Conservation (phyloP, 139 green algal species). For the Chlorella sp. region DNA sequence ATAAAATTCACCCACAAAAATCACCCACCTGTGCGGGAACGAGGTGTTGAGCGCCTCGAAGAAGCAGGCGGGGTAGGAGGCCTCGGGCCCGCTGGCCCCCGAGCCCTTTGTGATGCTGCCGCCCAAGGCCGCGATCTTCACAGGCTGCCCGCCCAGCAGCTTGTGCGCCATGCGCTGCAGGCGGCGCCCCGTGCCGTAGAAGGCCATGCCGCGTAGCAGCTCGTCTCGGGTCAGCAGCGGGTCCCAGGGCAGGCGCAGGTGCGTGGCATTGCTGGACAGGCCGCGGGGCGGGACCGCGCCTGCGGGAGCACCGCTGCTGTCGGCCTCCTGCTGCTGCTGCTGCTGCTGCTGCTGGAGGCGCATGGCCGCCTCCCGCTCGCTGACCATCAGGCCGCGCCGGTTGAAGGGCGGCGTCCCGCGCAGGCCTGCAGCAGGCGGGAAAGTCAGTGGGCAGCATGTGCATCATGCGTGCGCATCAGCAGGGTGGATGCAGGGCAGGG, state of each 20-base stretch:
- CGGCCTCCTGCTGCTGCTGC: too few relatives aligned
- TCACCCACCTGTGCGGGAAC: conserved; percentile 23
- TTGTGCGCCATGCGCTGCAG: conserved; percentile 1
- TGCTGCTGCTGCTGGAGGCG: too few relatives aligned
- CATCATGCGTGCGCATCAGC: too few relatives aligned
- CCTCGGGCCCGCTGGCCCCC: neutral
- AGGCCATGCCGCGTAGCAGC: neutral
- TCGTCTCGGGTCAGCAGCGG: conserved; percentile 4
- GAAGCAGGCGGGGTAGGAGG: conserved; percentile 5
- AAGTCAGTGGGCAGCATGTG: too few relatives aligned
- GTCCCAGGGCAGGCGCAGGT: conserved; percentile 2
- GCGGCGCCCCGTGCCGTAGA: neutral
- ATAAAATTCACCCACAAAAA: neutral
- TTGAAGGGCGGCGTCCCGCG: too few relatives aligned
- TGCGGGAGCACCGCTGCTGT: too few relatives aligned
- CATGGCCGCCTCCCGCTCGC: too few relatives aligned
- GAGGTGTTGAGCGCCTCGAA: conserved; percentile 8
- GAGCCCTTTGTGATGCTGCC: neutral
- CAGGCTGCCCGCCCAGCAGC: conserved; percentile 11
- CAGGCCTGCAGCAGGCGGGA: too few relatives aligned
- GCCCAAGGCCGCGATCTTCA: conserved; percentile 1
- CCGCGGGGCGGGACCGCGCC: too few relatives aligned
- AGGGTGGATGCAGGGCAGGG: too few relatives aligned
- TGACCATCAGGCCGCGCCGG: too few relatives aligned
- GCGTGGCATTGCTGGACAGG: too few relatives aligned